Conservation (phyloP, 2,329 filamentous ascomycete species). For the Xylariales sp. region DNA sequence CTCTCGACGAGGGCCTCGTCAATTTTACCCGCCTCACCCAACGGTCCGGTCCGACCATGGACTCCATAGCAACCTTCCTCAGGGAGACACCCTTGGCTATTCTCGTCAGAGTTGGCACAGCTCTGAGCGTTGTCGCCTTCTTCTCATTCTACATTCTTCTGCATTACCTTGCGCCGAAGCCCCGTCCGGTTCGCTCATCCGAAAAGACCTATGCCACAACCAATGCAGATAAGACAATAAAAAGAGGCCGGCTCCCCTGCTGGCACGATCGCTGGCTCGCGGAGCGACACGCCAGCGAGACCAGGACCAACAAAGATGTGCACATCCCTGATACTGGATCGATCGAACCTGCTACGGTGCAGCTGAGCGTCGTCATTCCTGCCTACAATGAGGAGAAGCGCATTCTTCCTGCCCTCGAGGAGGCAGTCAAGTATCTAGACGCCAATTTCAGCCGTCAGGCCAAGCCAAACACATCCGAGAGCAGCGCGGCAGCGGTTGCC, state of each 20-base stretch:
- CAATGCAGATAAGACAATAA: conserved; percentile 55
- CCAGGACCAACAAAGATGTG: conserved; percentile 25
- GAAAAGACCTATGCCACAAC: conserved; percentile 86
- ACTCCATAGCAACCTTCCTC: conserved; percentile 13
- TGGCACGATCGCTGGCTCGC: conserved; percentile 78
- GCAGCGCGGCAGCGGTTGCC: conserved; percentile 25
- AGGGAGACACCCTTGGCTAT: conserved; percentile 34
- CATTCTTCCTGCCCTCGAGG: conserved; percentile 78
- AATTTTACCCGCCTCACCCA: too few relatives aligned
- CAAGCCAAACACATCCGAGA: background rate
- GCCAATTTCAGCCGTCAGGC: conserved; percentile 59
- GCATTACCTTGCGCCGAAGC: conserved; percentile 73
- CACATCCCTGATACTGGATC: conserved; percentile 44
- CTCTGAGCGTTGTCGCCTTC: conserved; percentile 28
- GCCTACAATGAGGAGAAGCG: conserved; percentile 93
- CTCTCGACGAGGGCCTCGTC: too few relatives aligned
- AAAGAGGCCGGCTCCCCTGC: conserved; percentile 63
- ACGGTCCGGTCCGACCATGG: too few relatives aligned
- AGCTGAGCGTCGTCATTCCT: conserved; percentile 87
- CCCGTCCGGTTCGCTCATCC: conserved; percentile 66
- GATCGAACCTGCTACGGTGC: conserved; percentile 74
- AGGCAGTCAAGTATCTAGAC: conserved; percentile 85
- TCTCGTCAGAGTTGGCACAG: conserved; percentile 29
- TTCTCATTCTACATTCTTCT: conserved; percentile 59
- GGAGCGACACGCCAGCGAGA: conserved; percentile 49